Evolutionary conservation across 139 green algal genomes (phyloP), one percentile per base, ranked within the genome.

Genomic region (Dunaliella sp.): DNA sequence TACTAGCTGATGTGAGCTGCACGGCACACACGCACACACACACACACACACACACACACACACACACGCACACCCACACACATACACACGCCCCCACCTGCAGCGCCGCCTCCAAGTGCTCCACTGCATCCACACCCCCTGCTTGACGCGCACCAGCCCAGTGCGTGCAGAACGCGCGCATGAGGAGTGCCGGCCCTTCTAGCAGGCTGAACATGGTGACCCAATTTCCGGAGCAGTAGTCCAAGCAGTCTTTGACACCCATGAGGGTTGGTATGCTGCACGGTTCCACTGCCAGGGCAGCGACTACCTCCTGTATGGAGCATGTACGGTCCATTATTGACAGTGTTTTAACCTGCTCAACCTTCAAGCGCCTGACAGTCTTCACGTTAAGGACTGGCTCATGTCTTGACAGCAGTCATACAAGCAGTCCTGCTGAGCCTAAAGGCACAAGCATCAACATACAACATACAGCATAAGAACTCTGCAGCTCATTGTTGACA

Each of bases 31-130:
- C n/a, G n/a, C n/a, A n/a, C n/a, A n/a, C n/a, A n/a, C n/a, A n/a
- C n/a, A n/a, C n/a, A n/a, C n/a, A n/a, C n/a, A n/a, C n/a, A n/a
- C n/a, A n/a, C n/a, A n/a, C n/a, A n/a, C n/a, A n/a, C n/a, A n/a
- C n/a, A n/a, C n/a, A n/a, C n/a, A n/a, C n/a, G n/a, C n/a, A n/a
- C n/a, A n/a, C n/a, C n/a, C n/a, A n/a, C n/a, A n/a, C n/a, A n/a
- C n/a, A n/a, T n/a, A n/a, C n/a, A n/a, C n/a, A n/a, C n/a, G n/a
- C n/a, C n/a, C n/a, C n/a, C n/a, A n/a, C n/a, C n/a, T n/a, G n/a
- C n/a, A n/a, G n/a, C n/a, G n/a, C n/a, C 89, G 86, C 35, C 84
- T 34, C 76, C 76, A 81, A 38, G 31, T 34, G n/a, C 76, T 81
- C 76, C 76, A 81, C 76, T 31, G 76, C 76, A 33, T 81, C 76